Conservation (phyloP, 371 early-diverging fungal genomes). For the Cokeromyces recurvatus region DNA sequence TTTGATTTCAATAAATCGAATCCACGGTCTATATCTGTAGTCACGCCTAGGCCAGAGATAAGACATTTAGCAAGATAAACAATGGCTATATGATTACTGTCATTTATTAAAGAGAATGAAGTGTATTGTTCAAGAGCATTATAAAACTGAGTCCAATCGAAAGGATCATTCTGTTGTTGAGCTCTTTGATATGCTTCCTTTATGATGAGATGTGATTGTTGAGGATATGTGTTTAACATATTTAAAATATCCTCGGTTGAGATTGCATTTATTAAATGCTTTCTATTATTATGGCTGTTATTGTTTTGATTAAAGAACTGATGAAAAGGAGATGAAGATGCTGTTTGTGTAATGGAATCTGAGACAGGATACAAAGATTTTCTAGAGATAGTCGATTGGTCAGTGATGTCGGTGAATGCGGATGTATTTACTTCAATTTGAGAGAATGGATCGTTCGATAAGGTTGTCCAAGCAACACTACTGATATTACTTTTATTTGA, state of each 20-base stretch:
- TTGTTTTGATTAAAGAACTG: not conserved
- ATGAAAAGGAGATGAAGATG: not conserved
- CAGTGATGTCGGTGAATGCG: conserved; percentile 21
- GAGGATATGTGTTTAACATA: not conserved
- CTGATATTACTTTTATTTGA: conserved; percentile 7
- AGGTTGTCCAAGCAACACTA: conserved; percentile 18
- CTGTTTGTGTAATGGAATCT: not conserved
- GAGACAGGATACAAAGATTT: conserved; percentile 10
- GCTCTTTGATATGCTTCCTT: conserved; percentile 10
- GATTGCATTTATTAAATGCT: too few species aligned
- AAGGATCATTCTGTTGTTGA: conserved; percentile 17
- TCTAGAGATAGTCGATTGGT: conserved; percentile 24
- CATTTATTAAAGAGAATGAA: not conserved
- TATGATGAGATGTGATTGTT: conserved; percentile 2
- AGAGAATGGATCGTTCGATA: conserved; percentile 24
- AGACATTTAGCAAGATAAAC: conserved; percentile 18
- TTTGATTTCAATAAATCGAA: conserved; percentile 10
- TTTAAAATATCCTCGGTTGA: too few species aligned
- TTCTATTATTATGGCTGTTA: too few species aligned
- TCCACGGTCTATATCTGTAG: conserved; percentile 9
- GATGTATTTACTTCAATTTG: conserved; percentile 21
- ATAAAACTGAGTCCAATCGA: conserved; percentile 17
- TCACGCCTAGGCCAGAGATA: conserved; percentile 15
- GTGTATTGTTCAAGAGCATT: conserved; percentile 9
- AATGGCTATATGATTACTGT: not conserved